Evolutionary conservation across 352 stramenopile species (phyloP).

Genomic region (Globisporangium alternatum): DNA sequence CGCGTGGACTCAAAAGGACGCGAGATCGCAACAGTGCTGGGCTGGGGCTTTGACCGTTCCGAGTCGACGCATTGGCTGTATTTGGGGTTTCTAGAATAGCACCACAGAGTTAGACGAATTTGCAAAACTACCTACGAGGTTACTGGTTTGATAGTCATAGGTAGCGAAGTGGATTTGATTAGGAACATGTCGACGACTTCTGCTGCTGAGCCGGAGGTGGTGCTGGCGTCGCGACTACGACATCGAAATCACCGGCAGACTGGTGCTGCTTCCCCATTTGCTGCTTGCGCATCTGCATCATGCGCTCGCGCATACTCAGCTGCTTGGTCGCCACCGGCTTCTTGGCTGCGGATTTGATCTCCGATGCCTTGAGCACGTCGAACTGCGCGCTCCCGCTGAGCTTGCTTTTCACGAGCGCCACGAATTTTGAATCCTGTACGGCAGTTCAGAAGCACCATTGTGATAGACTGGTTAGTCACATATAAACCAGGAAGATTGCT

Average conservation of each 20-base stretch:
- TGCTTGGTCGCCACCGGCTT: slow-evolving; percentile 28
- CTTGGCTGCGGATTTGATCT: slow-evolving; percentile 29
- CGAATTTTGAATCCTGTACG: slow-evolving; percentile 46
- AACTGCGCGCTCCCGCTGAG: slow-evolving; percentile 47
- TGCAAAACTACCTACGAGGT: slow-evolving; percentile 3
- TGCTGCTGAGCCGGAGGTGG: neutral
- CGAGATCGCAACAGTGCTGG: neutral
- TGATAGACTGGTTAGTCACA: neutral
- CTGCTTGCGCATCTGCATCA: slow-evolving; percentile 55
- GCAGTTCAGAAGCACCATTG: neutral
- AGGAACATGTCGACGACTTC: slow-evolving; percentile 6
- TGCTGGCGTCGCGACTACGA: slow-evolving; percentile 8
- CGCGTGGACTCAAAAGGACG: neutral
- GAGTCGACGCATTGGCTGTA: neutral
- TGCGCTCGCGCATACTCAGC: slow-evolving; percentile 51
- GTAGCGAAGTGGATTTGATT: neutral
- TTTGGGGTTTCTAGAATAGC: slow-evolving; percentile 8
- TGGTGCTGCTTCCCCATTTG: slow-evolving; percentile 16
- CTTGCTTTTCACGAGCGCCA: slow-evolving; percentile 51
- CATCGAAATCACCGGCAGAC: slow-evolving; percentile 1
- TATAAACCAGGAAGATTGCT: neutral
- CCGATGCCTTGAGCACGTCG: slow-evolving; percentile 62
- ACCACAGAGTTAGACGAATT: neutral
- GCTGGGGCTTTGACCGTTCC: neutral
- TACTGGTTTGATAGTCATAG: neutral